Percentiles rank a stretch among this genome's conserved stretches.
Conservation (phyloP, 306 rosid genomes). For the Inga laurina region DNA sequence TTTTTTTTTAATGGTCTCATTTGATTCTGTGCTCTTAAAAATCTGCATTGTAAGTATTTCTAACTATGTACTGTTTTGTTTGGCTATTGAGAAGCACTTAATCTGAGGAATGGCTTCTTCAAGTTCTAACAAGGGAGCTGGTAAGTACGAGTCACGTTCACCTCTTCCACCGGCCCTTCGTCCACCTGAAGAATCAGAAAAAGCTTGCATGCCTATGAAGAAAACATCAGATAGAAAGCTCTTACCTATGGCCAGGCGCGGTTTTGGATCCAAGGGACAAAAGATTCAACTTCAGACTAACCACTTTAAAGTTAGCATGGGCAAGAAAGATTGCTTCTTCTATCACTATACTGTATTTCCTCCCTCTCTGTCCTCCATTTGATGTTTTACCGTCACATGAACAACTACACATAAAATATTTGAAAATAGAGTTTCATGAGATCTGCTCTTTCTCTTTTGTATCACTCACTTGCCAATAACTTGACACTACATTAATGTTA, state of each 20-base stretch:
- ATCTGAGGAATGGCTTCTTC: conserved; percentile 31
- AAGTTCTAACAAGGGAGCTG: background rate
- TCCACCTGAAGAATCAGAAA: background rate
- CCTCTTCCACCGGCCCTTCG: conserved; percentile 33
- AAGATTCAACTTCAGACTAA: conserved; percentile 36
- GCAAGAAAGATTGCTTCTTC: conserved; percentile 35
- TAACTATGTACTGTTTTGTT: no score
- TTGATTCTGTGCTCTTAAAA: no score
- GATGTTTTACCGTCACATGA: background rate
- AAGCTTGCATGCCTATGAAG: background rate
- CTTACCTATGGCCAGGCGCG: conserved; percentile 40
- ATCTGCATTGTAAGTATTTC: no score
- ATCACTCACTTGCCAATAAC: no score
- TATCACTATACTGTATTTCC: conserved; percentile 41
- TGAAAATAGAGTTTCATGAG: no score
- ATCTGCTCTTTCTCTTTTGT: no score
- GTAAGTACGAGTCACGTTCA: conserved; percentile 13
- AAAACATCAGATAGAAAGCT: background rate
- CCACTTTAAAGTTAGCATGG: conserved; percentile 39
- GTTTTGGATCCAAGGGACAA: conserved; percentile 41
- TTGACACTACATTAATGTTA: no score
- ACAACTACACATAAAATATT: no score
- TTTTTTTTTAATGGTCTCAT: background rate
- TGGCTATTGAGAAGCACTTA: background rate
- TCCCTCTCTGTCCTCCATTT: background rate